Base-by-base conservation (phyloP, 2,329 filamentous ascomycete genomes). In the Curvularia eragrostidis region DNA sequence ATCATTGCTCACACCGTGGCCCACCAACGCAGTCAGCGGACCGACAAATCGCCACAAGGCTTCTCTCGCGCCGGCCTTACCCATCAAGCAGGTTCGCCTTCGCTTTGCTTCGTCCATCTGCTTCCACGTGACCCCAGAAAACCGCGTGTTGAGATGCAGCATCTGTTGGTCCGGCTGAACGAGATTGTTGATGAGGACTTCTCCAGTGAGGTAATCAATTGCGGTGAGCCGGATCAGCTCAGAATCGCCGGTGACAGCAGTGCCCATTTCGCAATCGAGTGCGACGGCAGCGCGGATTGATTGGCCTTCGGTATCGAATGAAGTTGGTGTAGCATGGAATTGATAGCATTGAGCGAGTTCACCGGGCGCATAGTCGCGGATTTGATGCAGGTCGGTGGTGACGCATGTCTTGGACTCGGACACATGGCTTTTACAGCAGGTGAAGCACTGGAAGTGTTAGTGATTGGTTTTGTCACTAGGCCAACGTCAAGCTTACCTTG, bases 221-320 rank as follows among this genome's bases (percentile, higher is more conserved):
- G 80, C 66, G 0, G 80, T 81, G 1, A 87, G 41, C 3, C 83
- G 82, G 56, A 87, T 84, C 7, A 86, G 71, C 59, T 85, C 83
- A 0, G 72, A 69, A 9, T 85, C 82, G 6, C 80, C 78, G 5
- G 71, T 72, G 8, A 64, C 62, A 1, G 80, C 73, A 0, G 75
- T 78, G 15, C 84, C 83, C 82, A 86, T 85, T 61, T 86, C 84
- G 60, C 84, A 86, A 59, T 85, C 83, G 3, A 87, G 71, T 0
- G 79, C 82, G 3, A 86, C 78, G 8, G 59, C 59, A 18, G 24
- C 50, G 32, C 61, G 63, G 24, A 57, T 50, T 13, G 43, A 38
- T 19, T 28, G 53, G 1, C n/a, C 24, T 5, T 34, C 15, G 24
- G 10, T 26, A 3, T 18, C 36, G 23, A 21, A 18, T 4, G 28